phyloP scores from a whole-genome alignment of 2,329 filamentous ascomycete genomes.

The Dothistroma septosporum region DNA sequence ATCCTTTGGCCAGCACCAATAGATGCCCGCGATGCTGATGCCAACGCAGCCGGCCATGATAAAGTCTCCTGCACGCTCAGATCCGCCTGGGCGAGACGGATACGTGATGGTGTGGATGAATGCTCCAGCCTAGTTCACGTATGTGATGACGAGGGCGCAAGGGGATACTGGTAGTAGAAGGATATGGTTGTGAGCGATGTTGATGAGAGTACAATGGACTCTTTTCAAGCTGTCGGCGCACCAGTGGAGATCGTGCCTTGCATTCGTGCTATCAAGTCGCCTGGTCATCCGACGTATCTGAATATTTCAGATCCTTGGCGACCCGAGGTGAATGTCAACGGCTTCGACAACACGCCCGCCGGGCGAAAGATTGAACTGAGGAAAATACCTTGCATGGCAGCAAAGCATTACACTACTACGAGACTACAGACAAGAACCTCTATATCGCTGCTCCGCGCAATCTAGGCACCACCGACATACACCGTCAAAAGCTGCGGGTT shows the following conservation, averaged over 20 bases:
- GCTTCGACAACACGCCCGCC: not conserved
- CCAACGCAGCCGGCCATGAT: too few species aligned
- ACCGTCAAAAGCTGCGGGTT: slow-evolving; percentile 44
- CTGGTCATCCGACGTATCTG: not conserved
- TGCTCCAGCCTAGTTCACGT: too few species aligned
- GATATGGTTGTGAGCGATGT: too few species aligned
- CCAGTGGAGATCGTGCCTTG: not conserved
- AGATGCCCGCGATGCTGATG: too few species aligned
- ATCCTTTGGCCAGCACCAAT: not conserved
- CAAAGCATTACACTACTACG: not conserved
- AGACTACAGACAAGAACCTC: not conserved
- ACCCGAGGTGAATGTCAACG: not conserved
- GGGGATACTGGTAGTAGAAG: too few species aligned
- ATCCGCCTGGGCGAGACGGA: too few species aligned
- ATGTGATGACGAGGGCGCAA: too few species aligned
- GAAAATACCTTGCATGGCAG: not conserved
- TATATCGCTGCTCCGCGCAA: not conserved
- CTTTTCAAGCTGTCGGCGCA: not conserved
- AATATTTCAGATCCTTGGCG: not conserved
- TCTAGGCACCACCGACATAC: slow-evolving; percentile 44
- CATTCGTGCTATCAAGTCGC: not conserved
- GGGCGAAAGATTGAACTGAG: not conserved
- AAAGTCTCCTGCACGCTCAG: too few species aligned
- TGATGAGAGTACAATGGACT: not conserved
- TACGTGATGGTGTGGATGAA: too few species aligned